These are phyloP conservation scores for Irpex rosettiformis DNA, from an alignment of 1,284 basidiomycete genomes.

Conservation along the genomic window DNA sequence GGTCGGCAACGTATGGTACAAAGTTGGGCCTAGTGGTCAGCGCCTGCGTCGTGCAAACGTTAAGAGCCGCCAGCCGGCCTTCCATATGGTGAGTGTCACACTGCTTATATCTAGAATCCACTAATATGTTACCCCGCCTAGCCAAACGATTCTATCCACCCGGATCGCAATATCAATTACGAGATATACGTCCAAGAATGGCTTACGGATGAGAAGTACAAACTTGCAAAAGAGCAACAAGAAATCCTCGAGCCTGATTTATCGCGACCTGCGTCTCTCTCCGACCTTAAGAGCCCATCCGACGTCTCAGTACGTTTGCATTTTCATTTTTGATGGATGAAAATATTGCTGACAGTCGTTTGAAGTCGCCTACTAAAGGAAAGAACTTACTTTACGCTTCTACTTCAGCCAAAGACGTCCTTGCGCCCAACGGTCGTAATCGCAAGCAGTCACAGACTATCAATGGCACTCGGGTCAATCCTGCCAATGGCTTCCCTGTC, in stretches of 20 bases:
- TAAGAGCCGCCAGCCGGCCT: slow-evolving; percentile 64
- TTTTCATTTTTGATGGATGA: slow-evolving; percentile 4
- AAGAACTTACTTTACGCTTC: slow-evolving; percentile 47
- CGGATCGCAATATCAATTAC: slow-evolving; percentile 61
- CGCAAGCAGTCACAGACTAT: slow-evolving; percentile 46
- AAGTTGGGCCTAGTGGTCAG: slow-evolving; percentile 68
- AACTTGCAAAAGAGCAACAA: slow-evolving; percentile 54
- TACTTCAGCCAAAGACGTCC: slow-evolving; percentile 28
- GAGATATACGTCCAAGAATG: slow-evolving; percentile 72
- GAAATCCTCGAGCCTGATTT: slow-evolving; percentile 69
- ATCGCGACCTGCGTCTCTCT: slow-evolving; percentile 29
- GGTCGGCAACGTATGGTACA: slow-evolving; percentile 61
- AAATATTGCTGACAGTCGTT: slow-evolving; percentile 15
- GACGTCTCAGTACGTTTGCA: slow-evolving; percentile 24
- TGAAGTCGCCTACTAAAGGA: slow-evolving; percentile 36
- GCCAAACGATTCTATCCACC: slow-evolving; percentile 75
- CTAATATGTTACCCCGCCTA: slow-evolving; percentile 26
- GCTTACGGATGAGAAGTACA: slow-evolving; percentile 72
- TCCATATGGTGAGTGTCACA: slow-evolving; percentile 57
- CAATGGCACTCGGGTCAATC: slow-evolving; percentile 34
- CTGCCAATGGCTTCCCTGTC: slow-evolving; percentile 24
- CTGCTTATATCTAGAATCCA: background rate
- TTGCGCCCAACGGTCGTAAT: slow-evolving; percentile 30
- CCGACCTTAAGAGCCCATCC: slow-evolving; percentile 35
- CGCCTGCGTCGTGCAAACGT: slow-evolving; percentile 63